Conservation (phyloP, 768 basidiomycete species). For the Trametes elegans region DNA sequence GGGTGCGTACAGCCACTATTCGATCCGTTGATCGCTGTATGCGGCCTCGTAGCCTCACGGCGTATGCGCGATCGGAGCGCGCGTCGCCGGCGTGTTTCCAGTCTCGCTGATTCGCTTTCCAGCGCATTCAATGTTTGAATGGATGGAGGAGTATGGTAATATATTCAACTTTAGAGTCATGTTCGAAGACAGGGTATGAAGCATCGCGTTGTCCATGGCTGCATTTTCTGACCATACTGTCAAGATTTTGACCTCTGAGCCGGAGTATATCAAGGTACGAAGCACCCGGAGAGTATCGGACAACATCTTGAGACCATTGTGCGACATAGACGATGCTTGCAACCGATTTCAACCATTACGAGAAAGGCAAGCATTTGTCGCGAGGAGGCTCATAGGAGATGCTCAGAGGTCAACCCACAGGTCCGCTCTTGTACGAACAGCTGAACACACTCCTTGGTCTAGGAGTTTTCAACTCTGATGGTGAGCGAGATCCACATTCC, state of each 20-base stretch:
- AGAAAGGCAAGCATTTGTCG: conserved; percentile 33
- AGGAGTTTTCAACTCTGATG: conserved; percentile 61
- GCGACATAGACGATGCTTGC: conserved; percentile 41
- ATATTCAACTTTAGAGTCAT: conserved; percentile 30
- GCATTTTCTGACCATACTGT: background rate
- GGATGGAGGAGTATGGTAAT: conserved; percentile 17
- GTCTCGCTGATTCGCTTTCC: background rate
- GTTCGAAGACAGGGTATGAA: conserved; percentile 38
- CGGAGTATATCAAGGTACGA: conserved; percentile 44
- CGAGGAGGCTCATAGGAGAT: conserved; percentile 18
- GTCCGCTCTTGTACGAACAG: conserved; percentile 21
- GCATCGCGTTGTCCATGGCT: background rate
- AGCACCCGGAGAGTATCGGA: no score
- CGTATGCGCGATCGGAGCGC: background rate
- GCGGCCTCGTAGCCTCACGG: background rate
- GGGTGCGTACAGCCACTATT: conserved; percentile 3
- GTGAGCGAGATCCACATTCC: no score
- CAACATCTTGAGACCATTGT: background rate
- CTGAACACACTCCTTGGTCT: conserved; percentile 44
- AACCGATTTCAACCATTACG: conserved; percentile 43
- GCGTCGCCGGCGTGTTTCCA: background rate
- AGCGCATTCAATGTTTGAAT: conserved; percentile 7
- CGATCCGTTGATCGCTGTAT: background rate
- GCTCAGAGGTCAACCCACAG: conserved; percentile 16
- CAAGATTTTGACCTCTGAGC: conserved; percentile 47